phyloP scores from a whole-genome alignment of 2,329 filamentous ascomycete species.

The Penicillium digitatum region DNA sequence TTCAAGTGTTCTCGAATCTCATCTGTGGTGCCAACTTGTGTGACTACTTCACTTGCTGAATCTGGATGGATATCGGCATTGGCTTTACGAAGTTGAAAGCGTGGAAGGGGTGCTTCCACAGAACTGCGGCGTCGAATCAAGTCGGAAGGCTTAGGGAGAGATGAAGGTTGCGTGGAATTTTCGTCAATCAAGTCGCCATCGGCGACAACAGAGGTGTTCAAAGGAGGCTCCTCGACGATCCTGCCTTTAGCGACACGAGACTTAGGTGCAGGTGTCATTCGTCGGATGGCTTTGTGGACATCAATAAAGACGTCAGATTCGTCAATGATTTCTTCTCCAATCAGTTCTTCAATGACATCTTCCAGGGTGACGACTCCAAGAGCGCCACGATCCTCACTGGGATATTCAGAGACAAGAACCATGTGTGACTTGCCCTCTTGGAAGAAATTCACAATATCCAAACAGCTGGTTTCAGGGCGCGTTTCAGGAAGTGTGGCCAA shows the following conservation, averaged over 20 bases:
- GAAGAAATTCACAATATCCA: constrained; percentile 99
- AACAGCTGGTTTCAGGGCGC: constrained; percentile 86
- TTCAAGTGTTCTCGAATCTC: constrained; percentile 59
- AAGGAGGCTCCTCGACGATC: constrained; percentile 48
- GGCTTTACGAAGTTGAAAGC: constrained; percentile 40
- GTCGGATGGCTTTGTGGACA: constrained; percentile 94
- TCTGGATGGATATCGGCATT: constrained; percentile 29
- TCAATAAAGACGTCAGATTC: constrained; percentile 9
- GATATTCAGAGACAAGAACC: constrained; percentile 87
- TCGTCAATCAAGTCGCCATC: constrained; percentile 45
- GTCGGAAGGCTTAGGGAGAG: constrained; percentile 22
- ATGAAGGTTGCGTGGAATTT: constrained; percentile 39
- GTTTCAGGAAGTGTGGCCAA: constrained; percentile 94
- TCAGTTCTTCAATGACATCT: constrained; percentile 97
- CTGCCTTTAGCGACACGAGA: constrained; percentile 60
- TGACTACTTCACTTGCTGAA: constrained; percentile 31
- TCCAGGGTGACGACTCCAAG: constrained; percentile 93
- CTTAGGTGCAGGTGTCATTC: constrained; percentile 78
- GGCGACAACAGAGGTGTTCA: constrained; percentile 27
- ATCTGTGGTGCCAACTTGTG: constrained; percentile 51
- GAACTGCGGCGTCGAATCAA: constrained; percentile 32
- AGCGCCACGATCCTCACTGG: constrained; percentile 86
- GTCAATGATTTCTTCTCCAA: constrained; percentile 73
- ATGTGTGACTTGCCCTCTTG: constrained; percentile 99
- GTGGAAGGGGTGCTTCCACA: constrained; percentile 36